Percentiles rank a stretch among this genome's conserved stretches.
Conservation (phyloP, 1,284 basidiomycete genomes). For the Tetrapyrgos nigripes region DNA sequence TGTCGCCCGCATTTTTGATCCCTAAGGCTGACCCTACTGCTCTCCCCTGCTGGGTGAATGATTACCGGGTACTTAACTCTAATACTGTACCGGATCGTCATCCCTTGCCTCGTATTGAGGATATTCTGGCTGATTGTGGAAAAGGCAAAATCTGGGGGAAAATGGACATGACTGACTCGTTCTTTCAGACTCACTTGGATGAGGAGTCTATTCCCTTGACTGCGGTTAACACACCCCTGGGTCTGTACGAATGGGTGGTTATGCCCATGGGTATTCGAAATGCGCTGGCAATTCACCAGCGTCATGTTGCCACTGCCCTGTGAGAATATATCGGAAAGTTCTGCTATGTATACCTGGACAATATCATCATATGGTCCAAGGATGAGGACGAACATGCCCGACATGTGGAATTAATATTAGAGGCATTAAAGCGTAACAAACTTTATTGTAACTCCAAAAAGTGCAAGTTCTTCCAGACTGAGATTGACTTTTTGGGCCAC, state of each 20-base stretch:
- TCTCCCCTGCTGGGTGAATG: constrained; percentile 6
- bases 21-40: constrained; percentile 7
- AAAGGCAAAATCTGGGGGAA: constrained; percentile 9
- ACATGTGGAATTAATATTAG: background rate
- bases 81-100: too few species aligned
- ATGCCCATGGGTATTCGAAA: constrained; percentile 5
- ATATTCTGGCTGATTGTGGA: constrained; percentile 4
- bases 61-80: background rate
- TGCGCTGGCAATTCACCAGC: constrained; percentile 4
- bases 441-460: constrained; percentile 28
- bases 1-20: constrained; percentile 2
- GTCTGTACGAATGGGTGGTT: constrained; percentile 37
- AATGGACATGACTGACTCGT: too few species aligned
- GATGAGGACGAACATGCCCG: background rate
- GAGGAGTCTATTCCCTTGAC: background rate
- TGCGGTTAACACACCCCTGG: constrained; percentile 28
- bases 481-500: too few species aligned
- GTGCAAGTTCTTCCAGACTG: constrained; percentile 15
- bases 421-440: background rate
- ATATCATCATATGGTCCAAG: constrained; percentile 5
- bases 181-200: constrained; percentile 9
- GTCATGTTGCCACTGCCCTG: background rate
- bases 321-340: background rate
- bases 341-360: too few species aligned
- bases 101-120: constrained; percentile 3